A percentile compares a stretch with the other conserved stretches of the same genome.
Evolutionary conservation across 176 grass and related monocot species (phyloP).

Genomic region (Cenchrus purpureus): DNA sequence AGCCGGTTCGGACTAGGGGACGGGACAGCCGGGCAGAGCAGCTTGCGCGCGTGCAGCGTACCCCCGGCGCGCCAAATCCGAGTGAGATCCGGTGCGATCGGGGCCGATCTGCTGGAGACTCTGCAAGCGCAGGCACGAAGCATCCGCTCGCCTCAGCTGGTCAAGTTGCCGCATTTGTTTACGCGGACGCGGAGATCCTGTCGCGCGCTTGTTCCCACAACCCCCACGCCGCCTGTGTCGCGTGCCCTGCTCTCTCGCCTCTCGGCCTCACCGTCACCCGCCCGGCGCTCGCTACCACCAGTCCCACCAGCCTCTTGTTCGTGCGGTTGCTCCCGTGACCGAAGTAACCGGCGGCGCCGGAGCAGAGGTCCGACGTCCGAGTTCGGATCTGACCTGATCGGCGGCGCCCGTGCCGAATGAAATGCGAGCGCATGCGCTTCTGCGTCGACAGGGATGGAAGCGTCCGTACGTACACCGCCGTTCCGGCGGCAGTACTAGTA

Average conservation of each 20-base stretch:
- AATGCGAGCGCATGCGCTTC: background rate
- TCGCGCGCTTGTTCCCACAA: background rate
- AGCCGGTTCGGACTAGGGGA: too few species aligned
- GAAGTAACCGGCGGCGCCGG: background rate
- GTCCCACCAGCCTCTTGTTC: too few species aligned
- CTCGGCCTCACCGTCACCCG: background rate
- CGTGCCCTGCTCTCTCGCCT: background rate
- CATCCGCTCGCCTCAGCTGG: background rate
- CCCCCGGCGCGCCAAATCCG: background rate
- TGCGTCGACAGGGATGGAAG: background rate
- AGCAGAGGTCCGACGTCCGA: too few species aligned
- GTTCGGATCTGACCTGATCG: too few species aligned
- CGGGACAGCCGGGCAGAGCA: too few species aligned
- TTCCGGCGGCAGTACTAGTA: background rate
- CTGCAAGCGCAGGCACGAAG: background rate
- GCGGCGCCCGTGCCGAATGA: background rate
- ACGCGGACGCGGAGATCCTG: constrained; percentile 22
- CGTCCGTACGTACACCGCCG: background rate
- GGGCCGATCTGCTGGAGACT: background rate
- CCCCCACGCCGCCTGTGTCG: background rate
- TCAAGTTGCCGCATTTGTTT: constrained; percentile 15
- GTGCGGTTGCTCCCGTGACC: background rate
- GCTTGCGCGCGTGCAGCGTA: background rate
- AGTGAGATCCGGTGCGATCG: constrained; percentile 8
- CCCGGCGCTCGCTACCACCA: too few species aligned